Evolutionary conservation across 164 flowering plant species (phyloP).

Genomic region (Dillenia suffruticosa): DNA sequence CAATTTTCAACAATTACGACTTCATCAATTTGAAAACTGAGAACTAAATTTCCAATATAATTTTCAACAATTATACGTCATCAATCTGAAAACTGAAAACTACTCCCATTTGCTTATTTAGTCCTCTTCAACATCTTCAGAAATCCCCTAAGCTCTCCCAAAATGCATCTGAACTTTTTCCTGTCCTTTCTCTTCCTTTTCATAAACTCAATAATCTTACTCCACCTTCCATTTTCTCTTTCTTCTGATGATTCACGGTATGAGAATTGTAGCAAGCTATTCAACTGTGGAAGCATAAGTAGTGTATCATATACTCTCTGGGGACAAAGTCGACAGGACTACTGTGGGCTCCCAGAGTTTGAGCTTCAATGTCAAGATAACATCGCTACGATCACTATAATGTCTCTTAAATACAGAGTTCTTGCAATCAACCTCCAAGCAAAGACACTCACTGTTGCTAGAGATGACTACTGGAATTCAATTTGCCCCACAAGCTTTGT

Average conservation of each 20-base stretch:
- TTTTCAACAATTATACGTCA: too few relatives aligned
- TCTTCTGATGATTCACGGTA: background rate
- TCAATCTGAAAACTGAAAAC: too few relatives aligned
- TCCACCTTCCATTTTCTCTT: background rate
- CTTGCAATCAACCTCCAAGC: background rate
- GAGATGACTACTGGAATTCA: background rate
- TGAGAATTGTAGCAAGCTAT: background rate
- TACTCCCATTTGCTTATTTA: too few relatives aligned
- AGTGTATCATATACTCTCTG: constrained; percentile 10
- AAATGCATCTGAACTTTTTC: background rate
- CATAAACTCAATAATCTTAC: background rate
- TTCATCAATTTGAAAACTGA: too few relatives aligned
- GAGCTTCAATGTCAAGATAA: constrained; percentile 5
- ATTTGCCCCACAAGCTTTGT: background rate
- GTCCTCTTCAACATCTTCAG: too few relatives aligned
- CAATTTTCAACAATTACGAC: too few relatives aligned
- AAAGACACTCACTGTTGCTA: background rate
- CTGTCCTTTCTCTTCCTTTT: background rate
- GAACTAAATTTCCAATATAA: too few relatives aligned
- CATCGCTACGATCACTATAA: background rate
- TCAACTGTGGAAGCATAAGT: constrained; percentile 1
- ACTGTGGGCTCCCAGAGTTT: constrained; percentile 15
- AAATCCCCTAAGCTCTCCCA: background rate
- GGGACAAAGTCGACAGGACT: constrained; percentile 4
- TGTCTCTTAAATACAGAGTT: background rate